Conservation (phyloP, 208 protist genomes). For the Herpetomonas tarakana region DNA sequence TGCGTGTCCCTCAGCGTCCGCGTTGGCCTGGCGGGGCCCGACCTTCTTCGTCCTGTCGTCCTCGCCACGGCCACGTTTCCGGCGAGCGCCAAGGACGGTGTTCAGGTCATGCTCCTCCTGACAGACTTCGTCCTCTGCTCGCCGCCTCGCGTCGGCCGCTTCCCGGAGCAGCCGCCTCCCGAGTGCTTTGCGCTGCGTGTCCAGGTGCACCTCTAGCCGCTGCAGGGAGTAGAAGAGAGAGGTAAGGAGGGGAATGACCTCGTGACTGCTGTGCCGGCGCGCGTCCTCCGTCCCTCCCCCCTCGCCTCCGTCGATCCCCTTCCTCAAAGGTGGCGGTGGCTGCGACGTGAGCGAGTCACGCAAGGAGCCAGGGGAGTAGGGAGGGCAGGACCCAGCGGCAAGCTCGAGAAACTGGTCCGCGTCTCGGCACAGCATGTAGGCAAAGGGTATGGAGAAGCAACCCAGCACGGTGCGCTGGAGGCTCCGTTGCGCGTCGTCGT, state of each 20-base stretch:
- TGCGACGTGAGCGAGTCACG: no score
- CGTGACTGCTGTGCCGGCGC: no score
- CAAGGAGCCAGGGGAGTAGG: no score
- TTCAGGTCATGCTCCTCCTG: not conserved
- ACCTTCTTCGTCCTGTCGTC: no score
- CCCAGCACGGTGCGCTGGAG: not conserved
- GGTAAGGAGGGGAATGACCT: not conserved
- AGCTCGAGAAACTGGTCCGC: not conserved
- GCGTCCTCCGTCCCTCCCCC: no score
- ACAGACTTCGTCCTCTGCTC: not conserved
- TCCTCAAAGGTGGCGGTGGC: no score
- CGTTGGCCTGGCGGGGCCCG: no score
- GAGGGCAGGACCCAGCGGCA: no score
- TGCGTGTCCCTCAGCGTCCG: no score
- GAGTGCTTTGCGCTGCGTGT: not conserved
- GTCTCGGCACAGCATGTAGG: not conserved
- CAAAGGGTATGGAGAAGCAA: not conserved
- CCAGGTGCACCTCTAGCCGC: not conserved
- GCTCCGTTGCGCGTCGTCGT: no score
- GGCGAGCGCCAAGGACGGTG: not conserved
- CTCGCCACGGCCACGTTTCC: no score
- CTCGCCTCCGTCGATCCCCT: no score
- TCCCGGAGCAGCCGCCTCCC: not conserved
- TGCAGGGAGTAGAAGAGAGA: not conserved
- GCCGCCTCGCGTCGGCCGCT: not conserved